Percentiles rank a stretch among this genome's conserved stretches.
These are phyloP conservation scores for Sporothrix globosa DNA, from an alignment of 2,329 filamentous ascomycete species.

Conservation along the genomic window DNA sequence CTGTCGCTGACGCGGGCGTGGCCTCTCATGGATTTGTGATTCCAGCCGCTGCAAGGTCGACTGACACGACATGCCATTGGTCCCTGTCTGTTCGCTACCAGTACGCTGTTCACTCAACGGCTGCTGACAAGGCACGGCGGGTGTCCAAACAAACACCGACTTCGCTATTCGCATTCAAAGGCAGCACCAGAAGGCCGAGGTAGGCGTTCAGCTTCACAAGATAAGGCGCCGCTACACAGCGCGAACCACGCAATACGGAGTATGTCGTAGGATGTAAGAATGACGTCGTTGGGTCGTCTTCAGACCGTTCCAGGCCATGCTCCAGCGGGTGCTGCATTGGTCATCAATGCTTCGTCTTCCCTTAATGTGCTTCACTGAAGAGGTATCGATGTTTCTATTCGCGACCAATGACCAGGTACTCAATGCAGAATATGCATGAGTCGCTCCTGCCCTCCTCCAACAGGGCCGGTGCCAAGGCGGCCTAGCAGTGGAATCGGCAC, in stretches of 20 bases:
- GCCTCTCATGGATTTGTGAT: neutral
- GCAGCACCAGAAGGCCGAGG: neutral
- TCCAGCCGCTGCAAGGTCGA: neutral
- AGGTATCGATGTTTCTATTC: neutral
- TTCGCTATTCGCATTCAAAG: neutral
- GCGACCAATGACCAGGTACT: neutral
- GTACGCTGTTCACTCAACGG: neutral
- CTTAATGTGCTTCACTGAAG: neutral
- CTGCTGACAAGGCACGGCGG: neutral
- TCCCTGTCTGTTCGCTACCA: neutral
- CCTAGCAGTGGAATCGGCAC: neutral
- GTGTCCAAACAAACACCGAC: neutral
- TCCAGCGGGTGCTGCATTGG: neutral
- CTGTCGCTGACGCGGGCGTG: neutral
- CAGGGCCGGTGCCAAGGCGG: neutral
- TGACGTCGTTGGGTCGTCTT: slow-evolving; percentile 3
- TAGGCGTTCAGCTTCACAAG: neutral
- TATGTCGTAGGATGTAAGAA: neutral
- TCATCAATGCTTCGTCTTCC: neutral
- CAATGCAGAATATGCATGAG: neutral
- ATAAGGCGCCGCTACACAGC: neutral
- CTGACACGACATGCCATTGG: too few species aligned
- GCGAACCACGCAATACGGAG: neutral
- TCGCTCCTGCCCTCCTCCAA: neutral
- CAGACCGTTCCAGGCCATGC: neutral